A percentile compares a stretch with the other conserved stretches of the same genome.
Conservation (phyloP, 768 basidiomycete genomes). For the Candolleomyces efflorescens region DNA sequence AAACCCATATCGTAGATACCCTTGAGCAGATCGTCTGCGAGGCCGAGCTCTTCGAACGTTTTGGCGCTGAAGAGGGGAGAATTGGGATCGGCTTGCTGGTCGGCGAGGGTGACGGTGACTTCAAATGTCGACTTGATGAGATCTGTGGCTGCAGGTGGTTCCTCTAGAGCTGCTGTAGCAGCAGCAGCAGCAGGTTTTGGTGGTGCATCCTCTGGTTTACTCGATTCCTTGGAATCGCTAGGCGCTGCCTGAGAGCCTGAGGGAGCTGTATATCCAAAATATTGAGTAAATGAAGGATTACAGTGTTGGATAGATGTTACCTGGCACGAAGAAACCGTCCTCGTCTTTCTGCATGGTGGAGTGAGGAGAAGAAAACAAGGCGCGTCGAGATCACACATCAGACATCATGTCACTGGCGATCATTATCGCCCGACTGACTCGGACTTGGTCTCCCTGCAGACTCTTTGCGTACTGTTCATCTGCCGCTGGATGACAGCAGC, state of each 20-base stretch:
- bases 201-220: constrained; percentile 7
- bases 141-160: constrained; percentile 23
- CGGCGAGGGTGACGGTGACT: constrained; percentile 88
- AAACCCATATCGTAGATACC: constrained; percentile 95
- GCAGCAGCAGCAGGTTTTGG: not conserved
- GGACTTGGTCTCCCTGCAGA: no score
- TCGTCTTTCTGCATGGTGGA: constrained; percentile 63
- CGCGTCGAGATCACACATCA: not conserved
- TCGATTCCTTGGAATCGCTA: constrained; percentile 17
- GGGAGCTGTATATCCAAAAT: not conserved
- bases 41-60: constrained; percentile 91
- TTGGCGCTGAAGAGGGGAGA: constrained; percentile 95
- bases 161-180: not conserved
- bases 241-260: constrained; percentile 22
- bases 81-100: constrained; percentile 92
- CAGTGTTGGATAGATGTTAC: constrained; percentile 25
- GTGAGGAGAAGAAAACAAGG: not conserved
- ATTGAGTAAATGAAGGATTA: constrained; percentile 1
- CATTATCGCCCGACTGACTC: not conserved
- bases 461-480: no score
- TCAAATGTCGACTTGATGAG: constrained; percentile 80
- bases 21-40: constrained; percentile 89
- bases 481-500: not conserved
- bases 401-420: no score
- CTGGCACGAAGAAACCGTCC: constrained; percentile 74